phyloP scores from a whole-genome alignment of 2,329 filamentous ascomycete genomes.

The Aspergillus jensenii region DNA sequence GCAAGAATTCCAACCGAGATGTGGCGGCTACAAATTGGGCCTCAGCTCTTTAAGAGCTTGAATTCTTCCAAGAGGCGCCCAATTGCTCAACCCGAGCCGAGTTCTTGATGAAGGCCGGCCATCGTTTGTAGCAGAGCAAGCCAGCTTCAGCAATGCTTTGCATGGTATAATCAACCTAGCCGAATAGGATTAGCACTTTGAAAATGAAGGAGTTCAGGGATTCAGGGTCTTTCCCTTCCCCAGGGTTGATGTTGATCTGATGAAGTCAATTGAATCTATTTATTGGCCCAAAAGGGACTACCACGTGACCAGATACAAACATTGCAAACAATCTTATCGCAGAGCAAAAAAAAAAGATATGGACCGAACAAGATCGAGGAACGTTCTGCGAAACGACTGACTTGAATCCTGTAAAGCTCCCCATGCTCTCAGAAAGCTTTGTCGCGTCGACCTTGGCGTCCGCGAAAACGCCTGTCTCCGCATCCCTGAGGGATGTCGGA shows the following conservation, averaged over 20 bases:
- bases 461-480: slow-evolving; percentile 44
- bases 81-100: slow-evolving; percentile 2
- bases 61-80: slow-evolving; percentile 13
- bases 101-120: slow-evolving; percentile 6
- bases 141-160: not conserved
- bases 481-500: slow-evolving; percentile 71
- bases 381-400: not conserved
- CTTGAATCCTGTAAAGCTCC: slow-evolving; percentile 20
- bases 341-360: slow-evolving; percentile 9
- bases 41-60: slow-evolving; percentile 11
- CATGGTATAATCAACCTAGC: not conserved
- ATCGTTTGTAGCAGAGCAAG: not conserved
- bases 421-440: slow-evolving; percentile 52
- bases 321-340: slow-evolving; percentile 34
- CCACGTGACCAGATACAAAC: slow-evolving; percentile 26
- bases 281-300: not conserved
- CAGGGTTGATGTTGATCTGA: slow-evolving; percentile 4
- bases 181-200: not conserved
- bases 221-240: slow-evolving; percentile 5
- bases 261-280: not conserved
- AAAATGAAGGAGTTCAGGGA: slow-evolving; percentile 16
- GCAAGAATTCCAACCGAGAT: slow-evolving; percentile 12
- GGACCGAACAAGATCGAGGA: not conserved
- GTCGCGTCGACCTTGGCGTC: slow-evolving; percentile 46
- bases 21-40: slow-evolving; percentile 12